phyloP scores from a whole-genome alignment of 768 basidiomycete genomes.

The Royoungia palumana region DNA sequence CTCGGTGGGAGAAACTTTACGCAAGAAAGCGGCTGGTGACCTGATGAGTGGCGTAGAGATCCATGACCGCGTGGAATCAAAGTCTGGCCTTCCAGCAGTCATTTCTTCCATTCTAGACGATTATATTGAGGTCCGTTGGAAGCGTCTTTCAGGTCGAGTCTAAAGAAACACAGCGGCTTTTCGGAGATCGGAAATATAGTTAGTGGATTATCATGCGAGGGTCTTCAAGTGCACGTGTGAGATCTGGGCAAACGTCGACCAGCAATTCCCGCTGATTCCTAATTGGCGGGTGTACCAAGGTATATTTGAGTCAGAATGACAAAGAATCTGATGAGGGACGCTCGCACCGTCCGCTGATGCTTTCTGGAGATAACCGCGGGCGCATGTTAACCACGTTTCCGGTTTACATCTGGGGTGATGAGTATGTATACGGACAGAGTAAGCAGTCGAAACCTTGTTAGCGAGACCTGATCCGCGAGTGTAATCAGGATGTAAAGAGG shows the following conservation, averaged over 20 bases:
- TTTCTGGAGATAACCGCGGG: conserved; percentile 12
- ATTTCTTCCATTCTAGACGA: conserved; percentile 21
- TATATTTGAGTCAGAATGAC: background rate
- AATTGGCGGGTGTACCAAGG: background rate
- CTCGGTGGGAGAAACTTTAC: conserved; percentile 18
- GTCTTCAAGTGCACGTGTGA: background rate
- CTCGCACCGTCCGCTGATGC: conserved; percentile 2
- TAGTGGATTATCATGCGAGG: background rate
- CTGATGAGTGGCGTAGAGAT: conserved; percentile 8
- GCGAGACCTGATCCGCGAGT: background rate
- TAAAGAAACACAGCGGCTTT: background rate
- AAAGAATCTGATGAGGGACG: background rate
- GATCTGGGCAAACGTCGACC: background rate
- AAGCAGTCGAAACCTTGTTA: conserved; percentile 1
- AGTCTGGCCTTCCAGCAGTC: conserved; percentile 3
- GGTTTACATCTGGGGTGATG: conserved; percentile 1
- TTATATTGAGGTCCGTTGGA: conserved; percentile 13
- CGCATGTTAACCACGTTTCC: conserved; percentile 17
- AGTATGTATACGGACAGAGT: background rate
- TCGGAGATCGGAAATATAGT: conserved; percentile 5
- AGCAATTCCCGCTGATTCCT: background rate
- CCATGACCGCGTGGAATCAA: conserved; percentile 21
- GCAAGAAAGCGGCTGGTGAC: conserved; percentile 6
- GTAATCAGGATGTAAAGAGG: background rate
- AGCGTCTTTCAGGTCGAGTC: conserved; percentile 11